Conservation (phyloP, 257 asterid species). For the Solanum sitiens region DNA sequence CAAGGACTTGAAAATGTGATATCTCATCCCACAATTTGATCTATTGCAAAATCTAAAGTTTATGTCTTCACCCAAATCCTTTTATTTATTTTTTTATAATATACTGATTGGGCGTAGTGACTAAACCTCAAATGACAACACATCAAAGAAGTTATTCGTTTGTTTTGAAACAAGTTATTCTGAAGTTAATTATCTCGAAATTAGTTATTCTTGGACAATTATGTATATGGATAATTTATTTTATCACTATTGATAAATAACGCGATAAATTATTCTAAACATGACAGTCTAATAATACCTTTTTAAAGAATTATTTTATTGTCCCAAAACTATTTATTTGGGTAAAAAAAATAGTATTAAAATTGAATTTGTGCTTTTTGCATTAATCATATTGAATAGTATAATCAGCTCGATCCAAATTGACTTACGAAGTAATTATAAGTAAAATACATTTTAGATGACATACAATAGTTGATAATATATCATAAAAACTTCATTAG, state of each 20-base stretch:
- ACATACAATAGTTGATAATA: background rate
- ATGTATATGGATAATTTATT: too few species aligned
- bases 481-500: background rate
- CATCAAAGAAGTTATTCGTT: background rate
- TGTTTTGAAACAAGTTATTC: rapidly evolving
- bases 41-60: background rate
- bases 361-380: background rate
- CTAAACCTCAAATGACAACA: background rate
- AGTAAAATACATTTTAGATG: background rate
- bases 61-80: background rate
- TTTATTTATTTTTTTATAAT: background rate
- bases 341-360: background rate
- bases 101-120: background rate
- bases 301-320: too few species aligned
- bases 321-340: too few species aligned
- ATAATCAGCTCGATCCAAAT: background rate
- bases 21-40: background rate
- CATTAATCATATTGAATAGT: background rate
- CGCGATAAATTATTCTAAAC: too few species aligned
- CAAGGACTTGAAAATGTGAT: background rate
- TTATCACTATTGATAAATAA: too few species aligned
- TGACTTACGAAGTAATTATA: background rate
- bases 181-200: too few species aligned
- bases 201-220: too few species aligned
- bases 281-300: too few species aligned